Evolutionary conservation across 2,329 filamentous ascomycete species (phyloP).

Genomic region (Eurotiales sp.): DNA sequence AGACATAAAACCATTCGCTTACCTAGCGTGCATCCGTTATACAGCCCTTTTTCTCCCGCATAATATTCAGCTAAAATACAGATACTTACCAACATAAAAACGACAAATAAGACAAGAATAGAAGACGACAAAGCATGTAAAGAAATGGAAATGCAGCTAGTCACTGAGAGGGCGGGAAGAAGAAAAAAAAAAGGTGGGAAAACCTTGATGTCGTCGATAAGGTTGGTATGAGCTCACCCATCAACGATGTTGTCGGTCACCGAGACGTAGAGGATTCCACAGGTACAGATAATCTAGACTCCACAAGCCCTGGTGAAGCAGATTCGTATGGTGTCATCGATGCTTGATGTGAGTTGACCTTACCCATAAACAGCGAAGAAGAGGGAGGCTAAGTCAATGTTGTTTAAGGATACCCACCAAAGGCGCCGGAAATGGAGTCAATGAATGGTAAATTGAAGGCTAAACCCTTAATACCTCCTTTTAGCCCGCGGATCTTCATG

Average conservation of each 20-base stretch:
- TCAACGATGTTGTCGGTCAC: background rate
- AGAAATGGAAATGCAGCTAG: background rate
- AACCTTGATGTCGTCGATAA: background rate
- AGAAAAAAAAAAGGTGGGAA: background rate
- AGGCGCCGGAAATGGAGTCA: constrained; percentile 23
- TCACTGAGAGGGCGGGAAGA: background rate
- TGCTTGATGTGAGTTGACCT: constrained; percentile 30
- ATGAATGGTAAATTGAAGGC: constrained; percentile 2
- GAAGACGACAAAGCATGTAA: constrained; percentile 22
- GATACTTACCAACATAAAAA: constrained; percentile 39
- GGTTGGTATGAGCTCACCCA: background rate
- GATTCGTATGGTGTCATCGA: constrained; percentile 15
- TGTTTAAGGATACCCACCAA: constrained; percentile 44
- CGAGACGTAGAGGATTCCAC: background rate
- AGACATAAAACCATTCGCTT: constrained; percentile 4
- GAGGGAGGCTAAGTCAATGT: constrained; percentile 22
- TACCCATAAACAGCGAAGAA: constrained; percentile 32
- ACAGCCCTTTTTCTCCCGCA: constrained; percentile 17
- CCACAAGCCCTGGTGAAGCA: background rate
- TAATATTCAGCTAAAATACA: constrained; percentile 30
- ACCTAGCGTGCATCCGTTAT: constrained; percentile 7
- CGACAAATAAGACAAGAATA: constrained; percentile 20
- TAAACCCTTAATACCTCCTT: constrained; percentile 58
- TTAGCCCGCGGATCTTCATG: constrained; percentile 70
- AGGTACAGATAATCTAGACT: no score